Evolutionary conservation across 2,329 filamentous ascomycete species (phyloP).

Genomic region (Paracoccidioides lutzii): DNA sequence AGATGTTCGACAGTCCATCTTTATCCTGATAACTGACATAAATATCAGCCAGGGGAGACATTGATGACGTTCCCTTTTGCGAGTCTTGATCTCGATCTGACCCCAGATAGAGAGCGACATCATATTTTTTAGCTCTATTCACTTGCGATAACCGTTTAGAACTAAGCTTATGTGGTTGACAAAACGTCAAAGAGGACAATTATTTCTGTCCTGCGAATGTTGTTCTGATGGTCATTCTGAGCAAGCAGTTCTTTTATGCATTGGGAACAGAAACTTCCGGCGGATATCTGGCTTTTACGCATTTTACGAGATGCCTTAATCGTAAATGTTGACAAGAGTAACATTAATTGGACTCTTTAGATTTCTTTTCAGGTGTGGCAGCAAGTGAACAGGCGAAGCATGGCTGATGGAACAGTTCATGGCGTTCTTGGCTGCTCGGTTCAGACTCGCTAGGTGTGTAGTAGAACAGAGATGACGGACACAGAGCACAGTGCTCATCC

Average conservation of each 20-base stretch:
- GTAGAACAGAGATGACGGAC: background rate
- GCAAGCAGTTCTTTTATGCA: background rate
- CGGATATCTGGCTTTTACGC: background rate
- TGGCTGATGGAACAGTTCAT: background rate
- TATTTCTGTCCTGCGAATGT: background rate
- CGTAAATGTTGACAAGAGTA: background rate
- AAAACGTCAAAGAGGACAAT: background rate
- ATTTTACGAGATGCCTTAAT: background rate
- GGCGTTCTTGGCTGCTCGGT: background rate
- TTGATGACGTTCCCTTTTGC: background rate
- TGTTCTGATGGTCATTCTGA: background rate
- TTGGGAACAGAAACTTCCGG: background rate
- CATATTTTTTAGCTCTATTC: background rate
- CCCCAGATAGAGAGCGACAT: background rate
- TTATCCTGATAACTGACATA: background rate
- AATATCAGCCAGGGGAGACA: background rate
- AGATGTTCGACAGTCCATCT: background rate
- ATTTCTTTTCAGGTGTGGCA: background rate
- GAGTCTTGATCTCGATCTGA: background rate
- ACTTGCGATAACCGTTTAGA: background rate
- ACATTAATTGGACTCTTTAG: background rate
- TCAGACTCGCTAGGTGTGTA: background rate
- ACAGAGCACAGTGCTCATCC: background rate
- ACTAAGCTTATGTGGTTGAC: background rate
- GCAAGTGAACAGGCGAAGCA: background rate